Percentiles rank a stretch among this genome's conserved stretches.
These are phyloP conservation scores for Lachancea lanzarotensis DNA, from an alignment of 805 yeast species.

Conservation along the genomic window DNA sequence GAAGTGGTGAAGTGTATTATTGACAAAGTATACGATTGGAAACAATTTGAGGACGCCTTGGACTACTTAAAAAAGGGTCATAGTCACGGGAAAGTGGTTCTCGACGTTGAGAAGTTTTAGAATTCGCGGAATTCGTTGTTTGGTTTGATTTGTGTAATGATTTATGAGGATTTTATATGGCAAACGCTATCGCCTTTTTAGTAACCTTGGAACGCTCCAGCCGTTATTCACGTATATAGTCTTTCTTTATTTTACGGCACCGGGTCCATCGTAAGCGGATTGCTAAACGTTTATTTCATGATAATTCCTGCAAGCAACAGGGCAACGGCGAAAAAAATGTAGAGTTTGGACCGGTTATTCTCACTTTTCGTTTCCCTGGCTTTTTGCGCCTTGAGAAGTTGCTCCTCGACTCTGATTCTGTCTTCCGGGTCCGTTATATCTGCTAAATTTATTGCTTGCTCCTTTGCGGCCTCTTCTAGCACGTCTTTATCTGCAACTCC, in stretches of 20 bases:
- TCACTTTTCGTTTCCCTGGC: conserved; percentile 8
- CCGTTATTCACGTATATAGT: no score
- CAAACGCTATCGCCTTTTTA: not conserved
- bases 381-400: conserved; percentile 15
- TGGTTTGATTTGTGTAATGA: not conserved
- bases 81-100: conserved; percentile 66
- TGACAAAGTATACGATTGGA: conserved; percentile 53
- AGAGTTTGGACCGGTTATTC: conserved; percentile 17
- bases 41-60: conserved; percentile 49
- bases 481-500: conserved; percentile 18
- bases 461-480: conserved; percentile 27
- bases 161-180: conserved; percentile 1
- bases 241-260: not conserved
- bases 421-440: conserved; percentile 61
- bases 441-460: conserved; percentile 31
- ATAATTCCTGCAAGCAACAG: conserved; percentile 27
- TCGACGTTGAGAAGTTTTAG: conserved; percentile 39
- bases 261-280: not conserved
- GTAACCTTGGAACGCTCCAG: not conserved
- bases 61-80: conserved; percentile 44
- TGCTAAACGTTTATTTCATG: conserved; percentile 22
- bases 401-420: conserved; percentile 45
- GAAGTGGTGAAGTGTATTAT: conserved; percentile 44
- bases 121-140: not conserved
- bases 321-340: conserved; percentile 33